Evolutionary conservation across 441 rosid genomes (phyloP).

Genomic region (Arabidopsis lyrata): DNA sequence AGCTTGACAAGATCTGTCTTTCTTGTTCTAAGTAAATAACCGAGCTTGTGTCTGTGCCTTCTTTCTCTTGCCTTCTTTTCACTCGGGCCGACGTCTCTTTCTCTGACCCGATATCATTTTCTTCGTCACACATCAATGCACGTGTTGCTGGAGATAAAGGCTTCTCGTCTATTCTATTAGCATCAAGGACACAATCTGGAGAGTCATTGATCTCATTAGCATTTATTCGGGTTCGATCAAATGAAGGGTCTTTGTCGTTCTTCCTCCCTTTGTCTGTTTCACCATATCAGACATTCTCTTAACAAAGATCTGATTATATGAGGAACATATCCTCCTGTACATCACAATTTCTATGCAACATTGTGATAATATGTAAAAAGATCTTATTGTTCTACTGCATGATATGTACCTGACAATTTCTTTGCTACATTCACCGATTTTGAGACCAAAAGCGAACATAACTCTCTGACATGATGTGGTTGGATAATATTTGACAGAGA

Average conservation of each 20-base stretch:
- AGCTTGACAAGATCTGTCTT: constrained; percentile 59
- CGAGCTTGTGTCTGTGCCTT: constrained; percentile 46
- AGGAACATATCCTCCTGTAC: constrained; percentile 11
- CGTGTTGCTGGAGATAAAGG: constrained; percentile 68
- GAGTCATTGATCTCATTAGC: constrained; percentile 43
- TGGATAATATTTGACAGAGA: constrained; percentile 66
- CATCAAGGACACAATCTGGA: constrained; percentile 45
- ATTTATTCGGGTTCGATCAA: constrained; percentile 43
- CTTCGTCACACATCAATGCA: constrained; percentile 87
- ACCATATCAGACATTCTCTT: constrained; percentile 21
- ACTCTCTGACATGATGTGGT: constrained; percentile 57
- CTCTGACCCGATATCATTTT: constrained; percentile 68
- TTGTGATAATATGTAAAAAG: constrained; percentile 18
- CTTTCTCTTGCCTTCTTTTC: constrained; percentile 36
- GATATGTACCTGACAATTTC: constrained; percentile 54
- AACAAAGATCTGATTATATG: constrained; percentile 8
- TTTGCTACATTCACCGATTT: constrained; percentile 54
- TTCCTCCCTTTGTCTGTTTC: constrained; percentile 35
- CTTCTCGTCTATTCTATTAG: constrained; percentile 43
- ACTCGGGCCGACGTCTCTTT: constrained; percentile 48
- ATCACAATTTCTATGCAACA: constrained; percentile 46
- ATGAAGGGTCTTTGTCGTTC: constrained; percentile 34
- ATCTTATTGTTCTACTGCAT: background rate
- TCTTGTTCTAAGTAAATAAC: constrained; percentile 70
- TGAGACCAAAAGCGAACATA: constrained; percentile 65